These are phyloP conservation scores for Spiraea crenata DNA, from an alignment of 331 rosid genomes.

Conservation along the genomic window DNA sequence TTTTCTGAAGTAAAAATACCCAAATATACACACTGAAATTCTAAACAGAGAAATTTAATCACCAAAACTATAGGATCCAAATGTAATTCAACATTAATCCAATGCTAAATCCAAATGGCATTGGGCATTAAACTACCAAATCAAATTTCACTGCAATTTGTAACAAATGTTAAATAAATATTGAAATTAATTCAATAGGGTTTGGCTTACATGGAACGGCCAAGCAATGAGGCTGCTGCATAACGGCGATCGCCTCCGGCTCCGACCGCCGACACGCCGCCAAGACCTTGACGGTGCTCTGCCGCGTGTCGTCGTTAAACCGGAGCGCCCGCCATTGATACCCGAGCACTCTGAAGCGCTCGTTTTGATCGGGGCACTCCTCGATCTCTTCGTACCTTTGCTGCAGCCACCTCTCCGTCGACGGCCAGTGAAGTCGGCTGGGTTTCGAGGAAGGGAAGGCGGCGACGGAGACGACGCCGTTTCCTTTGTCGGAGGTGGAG, in stretches of 20 bases:
- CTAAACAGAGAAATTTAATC: not conserved
- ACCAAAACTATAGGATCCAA: not conserved
- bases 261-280: slow-evolving; percentile 47
- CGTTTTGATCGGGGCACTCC: slow-evolving; percentile 31
- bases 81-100: not conserved
- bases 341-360: slow-evolving; percentile 61
- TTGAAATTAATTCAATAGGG: not conserved
- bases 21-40: not conserved
- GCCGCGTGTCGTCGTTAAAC: slow-evolving; percentile 78
- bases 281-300: slow-evolving; percentile 79
- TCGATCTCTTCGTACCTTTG: slow-evolving; percentile 51
- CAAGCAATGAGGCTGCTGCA: slow-evolving; percentile 89
- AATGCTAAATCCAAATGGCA: not conserved
- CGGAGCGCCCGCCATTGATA: slow-evolving; percentile 93
- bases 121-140: not conserved
- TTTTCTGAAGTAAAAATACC: not conserved
- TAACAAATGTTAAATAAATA: too few relatives aligned
- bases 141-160: too few relatives aligned
- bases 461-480: slow-evolving; percentile 74
- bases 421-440: slow-evolving; percentile 52
- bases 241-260: slow-evolving; percentile 51
- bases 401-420: slow-evolving; percentile 66
- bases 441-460: slow-evolving; percentile 79
- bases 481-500: slow-evolving; percentile 71
- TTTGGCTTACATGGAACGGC: slow-evolving; percentile 82